Percentiles rank a stretch among this genome's conserved stretches.
These are phyloP conservation scores for Puccinia brachypodii DNA, from an alignment of 1,284 basidiomycete genomes.

Conservation along the genomic window DNA sequence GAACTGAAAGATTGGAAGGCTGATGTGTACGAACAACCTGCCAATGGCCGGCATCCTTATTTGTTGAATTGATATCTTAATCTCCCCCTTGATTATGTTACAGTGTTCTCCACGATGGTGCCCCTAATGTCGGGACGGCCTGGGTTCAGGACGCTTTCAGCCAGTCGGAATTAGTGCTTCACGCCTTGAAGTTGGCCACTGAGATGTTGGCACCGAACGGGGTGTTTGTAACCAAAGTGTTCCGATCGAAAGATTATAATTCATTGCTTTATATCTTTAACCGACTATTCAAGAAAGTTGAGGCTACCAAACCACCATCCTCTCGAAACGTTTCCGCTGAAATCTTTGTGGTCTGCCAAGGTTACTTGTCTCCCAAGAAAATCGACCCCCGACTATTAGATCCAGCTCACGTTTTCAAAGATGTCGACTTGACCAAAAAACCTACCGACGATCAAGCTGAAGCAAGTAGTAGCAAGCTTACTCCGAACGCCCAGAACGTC, in stretches of 20 bases:
- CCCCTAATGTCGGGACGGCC: conserved; percentile 98
- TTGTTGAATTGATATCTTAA: background rate
- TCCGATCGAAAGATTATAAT: conserved; percentile 98
- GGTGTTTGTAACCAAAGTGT: conserved; percentile 97
- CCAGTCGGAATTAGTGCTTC: conserved; percentile 94
- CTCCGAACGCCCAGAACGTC: conserved; percentile 68
- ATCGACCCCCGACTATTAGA: conserved; percentile 99
- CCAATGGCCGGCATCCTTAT: background rate
- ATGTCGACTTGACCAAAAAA: conserved; percentile 62
- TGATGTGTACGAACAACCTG: conserved; percentile 65
- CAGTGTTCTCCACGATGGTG: conserved; percentile 94
- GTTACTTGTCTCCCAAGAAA: conserved; percentile 89
- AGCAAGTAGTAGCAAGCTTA: conserved; percentile 59
- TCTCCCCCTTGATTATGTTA: background rate
- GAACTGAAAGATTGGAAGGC: conserved; percentile 99
- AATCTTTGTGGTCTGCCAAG: conserved; percentile 97
- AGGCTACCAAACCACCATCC: conserved; percentile 97
- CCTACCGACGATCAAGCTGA: conserved; percentile 48
- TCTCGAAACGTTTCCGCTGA: conserved; percentile 99
- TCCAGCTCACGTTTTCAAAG: conserved; percentile 97
- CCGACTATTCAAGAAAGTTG: conserved; percentile 92
- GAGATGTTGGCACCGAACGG: conserved; percentile 93
- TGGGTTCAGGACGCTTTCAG: conserved; percentile 99
- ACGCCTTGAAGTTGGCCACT: conserved; percentile 91
- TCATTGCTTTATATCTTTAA: conserved; percentile 98